Evolutionary conservation across 768 basidiomycete genomes (phyloP), one percentile per base, ranked within the genome.

Genomic region (Chalciporus sphaerocephalus): DNA sequence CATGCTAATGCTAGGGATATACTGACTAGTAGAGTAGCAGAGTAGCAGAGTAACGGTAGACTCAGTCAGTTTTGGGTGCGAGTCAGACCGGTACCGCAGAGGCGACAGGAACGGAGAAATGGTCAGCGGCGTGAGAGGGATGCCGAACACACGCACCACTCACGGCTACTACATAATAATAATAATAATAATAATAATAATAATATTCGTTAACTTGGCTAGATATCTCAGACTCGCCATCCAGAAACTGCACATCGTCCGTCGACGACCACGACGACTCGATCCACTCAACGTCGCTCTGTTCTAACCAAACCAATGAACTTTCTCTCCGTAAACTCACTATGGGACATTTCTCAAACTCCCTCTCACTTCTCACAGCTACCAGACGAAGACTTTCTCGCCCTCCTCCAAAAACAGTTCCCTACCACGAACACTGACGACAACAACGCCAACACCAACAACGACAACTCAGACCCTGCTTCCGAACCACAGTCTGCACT

Each of bases 391-490:
- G 85, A 88, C 67, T 86, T 91, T 51, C 76, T 90, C 35, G 78
- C 83, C 10, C 73, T 89, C 40, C 74, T 91, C 2, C 81, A 84
- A 59, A 88, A 87, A 56, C 87, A 89, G 65, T 88, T 85, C 57
- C 71, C 78, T 25, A 53, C 65, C 17, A 22, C 65, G 0, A 56
- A 54, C 44, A 36, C 54, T 47, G 61, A 60, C 52, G 59, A 69
- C 36, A 70, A 74, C 51, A 72, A 69, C 46, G 69, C 85, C 47
- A 78, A 85, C 56, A 82, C 83, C 0, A 79, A 84, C 62, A 76
- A 63, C 55, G 74, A 32, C 30, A n/a, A 4, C 84, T 30, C 72
- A 73, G 21, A 44, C 43, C 23, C 18, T 1, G 10, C 71, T 71
- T 13, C 42, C 56, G 12, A 73, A 73, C 43, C 30, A 15, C 28